Evolutionary conservation across 352 stramenopile genomes (phyloP), one percentile per base, ranked within the genome.

Genomic region (Elongisporangium undulatum): DNA sequence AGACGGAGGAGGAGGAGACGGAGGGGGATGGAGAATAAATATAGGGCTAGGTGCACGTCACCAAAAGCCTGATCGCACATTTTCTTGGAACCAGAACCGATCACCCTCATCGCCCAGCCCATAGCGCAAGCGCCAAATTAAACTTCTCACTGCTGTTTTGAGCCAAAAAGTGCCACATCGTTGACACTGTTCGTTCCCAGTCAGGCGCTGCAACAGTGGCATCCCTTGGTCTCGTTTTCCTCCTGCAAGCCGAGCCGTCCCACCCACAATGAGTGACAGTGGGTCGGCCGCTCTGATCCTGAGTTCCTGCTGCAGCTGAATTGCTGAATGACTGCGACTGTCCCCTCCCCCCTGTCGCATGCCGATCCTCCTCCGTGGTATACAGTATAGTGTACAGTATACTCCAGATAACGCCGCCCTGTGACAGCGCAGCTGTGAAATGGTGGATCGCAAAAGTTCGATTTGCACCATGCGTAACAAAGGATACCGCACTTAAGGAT

Each of bases 1-100:
- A 45, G 34, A 45, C 34, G 34, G 34, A 45, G 34, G 34, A 45
- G 34, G 34, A 17, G 34, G 34, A 45, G 9, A 29, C 2, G 23
- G 23, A 26, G 51, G 49, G 29, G 49, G 56, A 56, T 49, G 29
- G 29, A 51, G 26, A 53, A 51, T 62, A 59, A 12, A 51, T 22
- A 41, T n/a, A 22, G 34, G 9, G 19, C n/a, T 26, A 26, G 16
- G 34, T 22, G 53, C 39, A 19, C 1, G 45, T 24, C 29, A 20
- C 0, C 34, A 45, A 45, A 45, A 45, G 34, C 13, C 34, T 45
- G 34, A 45, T 45, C 34, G 34, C 34, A 45, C 34, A 45, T 45
- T 45, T 45, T 45, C 34, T 45, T 17, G 34, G 34, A 45, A 45
- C 26, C 26, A 38, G 26, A 38, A 38, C 26, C 26, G 26, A 38